These are phyloP conservation scores for Pholiota conissans DNA, from an alignment of 768 basidiomycete species.

Conservation along the genomic window DNA sequence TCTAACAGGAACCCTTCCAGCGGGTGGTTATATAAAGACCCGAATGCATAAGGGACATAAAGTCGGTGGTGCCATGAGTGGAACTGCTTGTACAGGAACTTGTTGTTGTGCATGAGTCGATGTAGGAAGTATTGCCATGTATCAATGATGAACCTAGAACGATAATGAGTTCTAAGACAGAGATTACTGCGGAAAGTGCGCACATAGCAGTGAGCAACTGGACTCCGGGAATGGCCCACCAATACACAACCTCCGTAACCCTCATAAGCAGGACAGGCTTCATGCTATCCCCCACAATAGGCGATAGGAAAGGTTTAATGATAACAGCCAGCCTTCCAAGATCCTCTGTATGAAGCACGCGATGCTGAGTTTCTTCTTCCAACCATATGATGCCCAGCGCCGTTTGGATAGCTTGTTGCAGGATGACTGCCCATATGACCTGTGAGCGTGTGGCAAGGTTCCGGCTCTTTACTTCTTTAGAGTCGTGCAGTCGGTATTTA, in stretches of 20 bases:
- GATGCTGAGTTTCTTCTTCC: conserved; percentile 37
- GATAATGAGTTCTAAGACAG: conserved; percentile 7
- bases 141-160: conserved; percentile 83
- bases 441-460: conserved; percentile 73
- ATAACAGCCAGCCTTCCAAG: conserved; percentile 46
- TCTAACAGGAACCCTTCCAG: conserved; percentile 93
- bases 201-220: conserved; percentile 85
- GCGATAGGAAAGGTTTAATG: conserved; percentile 15
- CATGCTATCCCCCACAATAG: conserved; percentile 39
- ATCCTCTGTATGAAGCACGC: conserved; percentile 38
- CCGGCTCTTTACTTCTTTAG: conserved; percentile 68
- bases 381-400: conserved; percentile 70
- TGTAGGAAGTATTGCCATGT: conserved; percentile 99
- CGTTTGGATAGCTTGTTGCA: conserved; percentile 89
- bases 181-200: conserved; percentile 32
- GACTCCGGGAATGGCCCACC: conserved; percentile 84
- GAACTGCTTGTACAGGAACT: conserved; percentile 86
- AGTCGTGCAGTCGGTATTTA: conserved; percentile 86
- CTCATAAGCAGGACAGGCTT: conserved; percentile 39
- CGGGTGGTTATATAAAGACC: conserved; percentile 96
- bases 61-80: conserved; percentile 96
- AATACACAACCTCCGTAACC: conserved; percentile 71
- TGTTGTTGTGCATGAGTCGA: conserved; percentile 87
- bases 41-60: conserved; percentile 96
- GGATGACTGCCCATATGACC: conserved; percentile 78